These are phyloP conservation scores for Phascolomyces articulosus DNA, from an alignment of 371 early-diverging fungal species.

Conservation along the genomic window DNA sequence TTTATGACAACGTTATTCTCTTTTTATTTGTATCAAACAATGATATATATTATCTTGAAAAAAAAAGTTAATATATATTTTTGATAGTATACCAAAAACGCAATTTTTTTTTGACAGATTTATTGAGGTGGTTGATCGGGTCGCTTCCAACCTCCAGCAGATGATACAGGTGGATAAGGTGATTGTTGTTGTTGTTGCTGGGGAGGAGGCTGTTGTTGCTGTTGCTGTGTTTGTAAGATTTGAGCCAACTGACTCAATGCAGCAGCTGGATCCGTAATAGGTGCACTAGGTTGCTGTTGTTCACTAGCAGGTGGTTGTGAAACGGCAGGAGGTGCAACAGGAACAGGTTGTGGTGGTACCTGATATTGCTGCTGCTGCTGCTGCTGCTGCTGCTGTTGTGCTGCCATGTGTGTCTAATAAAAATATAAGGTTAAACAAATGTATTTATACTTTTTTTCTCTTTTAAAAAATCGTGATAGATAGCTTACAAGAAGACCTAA, in stretches of 20 bases:
- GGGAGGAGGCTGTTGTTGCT: neutral
- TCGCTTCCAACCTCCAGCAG: neutral
- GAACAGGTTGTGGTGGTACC: neutral
- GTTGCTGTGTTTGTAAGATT: conserved; percentile 24
- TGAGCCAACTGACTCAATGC: conserved; percentile 25
- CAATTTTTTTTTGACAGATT: too few relatives aligned
- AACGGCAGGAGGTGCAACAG: neutral
- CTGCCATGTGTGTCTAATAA: conserved; percentile 17
- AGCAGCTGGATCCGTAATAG: conserved; percentile 8
- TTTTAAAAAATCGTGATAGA: neutral
- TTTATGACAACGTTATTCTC: too few relatives aligned
- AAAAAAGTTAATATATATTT: too few relatives aligned
- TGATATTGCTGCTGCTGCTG: conserved; percentile 11
- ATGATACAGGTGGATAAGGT: conserved; percentile 3
- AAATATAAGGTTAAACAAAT: neutral
- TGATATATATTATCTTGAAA: neutral
- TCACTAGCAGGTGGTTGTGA: conserved; percentile 4
- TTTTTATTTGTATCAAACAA: too few relatives aligned
- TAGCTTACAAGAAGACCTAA: conserved; percentile 21
- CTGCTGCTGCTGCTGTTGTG: conserved; percentile 20
- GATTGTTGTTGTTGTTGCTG: conserved; percentile 19
- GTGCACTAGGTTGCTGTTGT: conserved; percentile 7
- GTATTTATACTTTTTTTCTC: too few relatives aligned
- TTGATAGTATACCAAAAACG: too few relatives aligned
- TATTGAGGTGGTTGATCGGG: neutral